Percentiles rank a stretch among this genome's conserved stretches.
These are phyloP conservation scores for Meira miltonrushii DNA, from an alignment of 1,284 basidiomycete genomes.

Conservation along the genomic window DNA sequence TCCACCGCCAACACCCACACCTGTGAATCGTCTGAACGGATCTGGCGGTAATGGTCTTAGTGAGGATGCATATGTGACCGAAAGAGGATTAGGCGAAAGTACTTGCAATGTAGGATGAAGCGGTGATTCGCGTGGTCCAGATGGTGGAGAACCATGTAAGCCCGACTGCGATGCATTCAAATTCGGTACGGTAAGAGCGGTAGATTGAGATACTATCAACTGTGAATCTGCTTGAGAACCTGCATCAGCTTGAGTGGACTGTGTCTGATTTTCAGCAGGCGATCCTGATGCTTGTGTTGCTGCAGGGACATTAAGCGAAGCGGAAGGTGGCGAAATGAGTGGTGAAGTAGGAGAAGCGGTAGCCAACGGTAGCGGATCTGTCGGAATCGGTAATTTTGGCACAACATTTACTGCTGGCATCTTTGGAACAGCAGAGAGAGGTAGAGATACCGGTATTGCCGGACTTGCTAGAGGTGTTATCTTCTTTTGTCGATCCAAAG, in stretches of 20 bases:
- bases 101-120: slow-evolving; percentile 41
- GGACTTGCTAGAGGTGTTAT: neutral
- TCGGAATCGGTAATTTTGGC: no score
- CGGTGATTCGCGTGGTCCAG: slow-evolving; percentile 13
- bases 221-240: neutral
- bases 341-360: no score
- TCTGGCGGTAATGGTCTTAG: slow-evolving; percentile 48
- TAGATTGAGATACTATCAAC: no score
- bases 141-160: neutral
- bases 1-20: slow-evolving; percentile 42
- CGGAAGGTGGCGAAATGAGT: neutral
- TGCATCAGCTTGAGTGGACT: neutral
- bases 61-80: slow-evolving; percentile 48
- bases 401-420: neutral
- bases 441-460: neutral
- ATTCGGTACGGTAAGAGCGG: no score
- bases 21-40: slow-evolving; percentile 44
- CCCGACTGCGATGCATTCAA: no score
- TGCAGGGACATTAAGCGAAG: neutral
- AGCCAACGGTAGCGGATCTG: no score
- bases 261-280: neutral
- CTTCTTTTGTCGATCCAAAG: neutral
- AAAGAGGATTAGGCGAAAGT: slow-evolving; percentile 47
- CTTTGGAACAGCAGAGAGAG: neutral
- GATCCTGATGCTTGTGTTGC: neutral